phyloP scores from a whole-genome alignment of 306 rosid species.

The Albizia julibrissin region DNA sequence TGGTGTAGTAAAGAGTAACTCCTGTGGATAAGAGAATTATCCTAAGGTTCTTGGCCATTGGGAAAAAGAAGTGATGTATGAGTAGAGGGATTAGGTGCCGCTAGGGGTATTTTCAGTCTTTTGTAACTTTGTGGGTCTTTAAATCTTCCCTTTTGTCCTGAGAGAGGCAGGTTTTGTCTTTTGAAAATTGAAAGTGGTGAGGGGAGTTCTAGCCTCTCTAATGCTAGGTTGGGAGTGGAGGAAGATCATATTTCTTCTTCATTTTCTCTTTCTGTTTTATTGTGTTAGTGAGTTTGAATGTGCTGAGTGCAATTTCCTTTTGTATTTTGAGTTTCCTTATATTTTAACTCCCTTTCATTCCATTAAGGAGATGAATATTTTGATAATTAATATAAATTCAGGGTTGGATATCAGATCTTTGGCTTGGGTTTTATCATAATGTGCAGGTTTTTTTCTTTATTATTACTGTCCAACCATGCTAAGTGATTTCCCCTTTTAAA shows the following conservation, averaged over 20 bases:
- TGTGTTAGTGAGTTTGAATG: neutral
- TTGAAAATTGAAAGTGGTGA: neutral
- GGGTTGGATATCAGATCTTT: neutral
- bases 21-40: neutral
- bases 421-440: neutral
- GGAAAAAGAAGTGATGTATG: neutral
- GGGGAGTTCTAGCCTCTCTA: neutral
- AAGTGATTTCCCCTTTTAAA: slow-evolving; percentile 15
- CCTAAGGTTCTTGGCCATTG: neutral
- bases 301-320: neutral
- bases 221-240: neutral
- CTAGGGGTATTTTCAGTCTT: neutral
- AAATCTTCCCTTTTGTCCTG: neutral
- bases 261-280: neutral
- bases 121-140: neutral
- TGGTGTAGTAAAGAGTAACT: neutral
- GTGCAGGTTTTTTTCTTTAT: neutral
- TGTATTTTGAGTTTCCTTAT: neutral
- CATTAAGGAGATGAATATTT: neutral
- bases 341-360: neutral
- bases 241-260: neutral
- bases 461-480: slow-evolving; percentile 9
- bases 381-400: neutral
- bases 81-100: neutral
- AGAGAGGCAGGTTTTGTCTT: neutral